Evolutionary conservation across 805 yeast species (phyloP).

Genomic region (Maudiozyma saulgeensis): DNA sequence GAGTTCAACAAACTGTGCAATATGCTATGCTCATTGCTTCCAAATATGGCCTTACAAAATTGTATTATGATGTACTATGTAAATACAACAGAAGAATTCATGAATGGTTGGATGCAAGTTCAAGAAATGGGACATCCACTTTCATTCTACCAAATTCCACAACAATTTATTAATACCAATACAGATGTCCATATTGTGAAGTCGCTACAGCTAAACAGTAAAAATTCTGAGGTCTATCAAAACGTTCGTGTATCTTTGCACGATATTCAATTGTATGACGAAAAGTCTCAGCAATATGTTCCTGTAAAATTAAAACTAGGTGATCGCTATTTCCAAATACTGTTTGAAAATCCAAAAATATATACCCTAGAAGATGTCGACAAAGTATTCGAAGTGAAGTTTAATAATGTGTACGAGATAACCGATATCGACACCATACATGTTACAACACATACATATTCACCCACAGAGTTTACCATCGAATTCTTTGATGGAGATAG

Average conservation of each 20-base stretch:
- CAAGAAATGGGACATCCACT: conserved; percentile 7
- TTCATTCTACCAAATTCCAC: conserved; percentile 14
- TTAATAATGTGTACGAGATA: conserved; percentile 36
- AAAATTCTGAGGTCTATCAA: conserved; percentile 31
- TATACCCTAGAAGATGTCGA: conserved; percentile 24
- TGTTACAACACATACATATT: conserved; percentile 34
- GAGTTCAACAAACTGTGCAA: conserved; percentile 12
- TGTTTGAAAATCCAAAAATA: conserved; percentile 33
- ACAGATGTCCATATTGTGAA: conserved; percentile 35
- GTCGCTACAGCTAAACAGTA: conserved; percentile 34
- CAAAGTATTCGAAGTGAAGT: conserved; percentile 26
- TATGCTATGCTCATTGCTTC: conserved; percentile 37
- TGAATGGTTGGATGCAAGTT: conserved; percentile 13
- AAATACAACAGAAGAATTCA: conserved; percentile 28
- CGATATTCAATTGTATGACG: conserved; percentile 44
- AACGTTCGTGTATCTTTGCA: conserved; percentile 41
- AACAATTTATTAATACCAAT: conserved; percentile 34
- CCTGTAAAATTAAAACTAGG: conserved; percentile 61
- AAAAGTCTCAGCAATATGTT: conserved; percentile 35
- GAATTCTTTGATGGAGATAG: conserved; percentile 27
- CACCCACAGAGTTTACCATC: conserved; percentile 41
- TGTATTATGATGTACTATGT: conserved; percentile 44
- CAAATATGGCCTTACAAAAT: conserved; percentile 41
- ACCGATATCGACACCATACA: conserved; percentile 32
- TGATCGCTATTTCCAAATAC: conserved; percentile 49